These are phyloP conservation scores for Magnolia changhungtana DNA, from an alignment of 164 flowering plant species.

Conservation along the genomic window DNA sequence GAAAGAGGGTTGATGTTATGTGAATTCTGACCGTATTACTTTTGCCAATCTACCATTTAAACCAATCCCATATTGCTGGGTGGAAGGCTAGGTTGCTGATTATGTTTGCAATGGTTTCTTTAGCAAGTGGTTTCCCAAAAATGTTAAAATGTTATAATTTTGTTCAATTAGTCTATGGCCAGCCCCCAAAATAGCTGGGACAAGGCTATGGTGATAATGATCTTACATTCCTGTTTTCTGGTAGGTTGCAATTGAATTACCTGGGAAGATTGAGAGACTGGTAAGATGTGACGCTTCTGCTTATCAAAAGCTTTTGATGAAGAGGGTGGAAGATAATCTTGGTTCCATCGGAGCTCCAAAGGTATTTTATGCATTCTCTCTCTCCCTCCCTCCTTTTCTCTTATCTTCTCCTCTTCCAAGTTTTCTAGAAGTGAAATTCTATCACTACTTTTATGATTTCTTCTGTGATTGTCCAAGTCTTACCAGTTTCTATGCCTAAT, in stretches of 20 bases:
- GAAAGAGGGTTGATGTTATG: not conserved
- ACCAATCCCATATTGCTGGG: not conserved
- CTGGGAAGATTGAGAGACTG: conserved; percentile 97
- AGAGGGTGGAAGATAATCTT: conserved; percentile 96
- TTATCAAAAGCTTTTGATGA: conserved; percentile 96
- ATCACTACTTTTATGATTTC: not conserved
- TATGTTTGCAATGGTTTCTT: too few species aligned
- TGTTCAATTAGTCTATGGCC: not conserved
- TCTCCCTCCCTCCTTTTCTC: too few species aligned
- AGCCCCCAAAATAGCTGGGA: not conserved
- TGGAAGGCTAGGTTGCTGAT: not conserved
- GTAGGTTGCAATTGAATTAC: conserved; percentile 94
- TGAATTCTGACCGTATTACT: not conserved
- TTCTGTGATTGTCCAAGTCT: not conserved
- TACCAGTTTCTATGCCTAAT: conserved; percentile 1
- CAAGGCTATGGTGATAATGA: not conserved
- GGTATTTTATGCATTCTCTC: conserved; percentile 35
- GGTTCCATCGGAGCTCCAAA: conserved; percentile 81
- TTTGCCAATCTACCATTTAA: not conserved
- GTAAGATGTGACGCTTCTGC: conserved; percentile 97
- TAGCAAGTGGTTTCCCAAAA: too few species aligned
- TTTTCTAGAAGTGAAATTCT: not conserved
- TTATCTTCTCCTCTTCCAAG: not conserved
- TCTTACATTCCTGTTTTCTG: not conserved
- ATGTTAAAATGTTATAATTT: too few species aligned